These are phyloP conservation scores for Vaccinium corymbosum DNA, from an alignment of 148 eudicot species.

Conservation along the genomic window DNA sequence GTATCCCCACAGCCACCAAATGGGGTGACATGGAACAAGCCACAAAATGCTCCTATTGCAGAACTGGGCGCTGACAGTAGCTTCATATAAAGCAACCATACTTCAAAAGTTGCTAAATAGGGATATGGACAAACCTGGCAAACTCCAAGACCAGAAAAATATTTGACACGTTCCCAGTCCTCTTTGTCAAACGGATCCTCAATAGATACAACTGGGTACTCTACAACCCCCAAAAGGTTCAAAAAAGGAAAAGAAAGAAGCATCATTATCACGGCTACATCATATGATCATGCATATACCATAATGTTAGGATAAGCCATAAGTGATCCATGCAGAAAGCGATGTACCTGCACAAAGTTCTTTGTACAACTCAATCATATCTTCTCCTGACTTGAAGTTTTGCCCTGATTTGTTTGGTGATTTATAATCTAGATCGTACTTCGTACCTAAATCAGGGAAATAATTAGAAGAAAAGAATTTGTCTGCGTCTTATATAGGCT, in stretches of 20 bases:
- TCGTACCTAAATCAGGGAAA: constrained; percentile 56
- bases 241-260: constrained; percentile 13
- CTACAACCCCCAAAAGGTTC: constrained; percentile 29
- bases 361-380: constrained; percentile 84
- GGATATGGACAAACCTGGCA: constrained; percentile 62
- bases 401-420: constrained; percentile 73
- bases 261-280: constrained; percentile 12
- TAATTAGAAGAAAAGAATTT: constrained; percentile 9
- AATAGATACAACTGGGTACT: constrained; percentile 86
- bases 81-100: neutral
- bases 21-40: neutral
- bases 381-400: constrained; percentile 87
- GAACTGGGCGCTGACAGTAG: neutral
- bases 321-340: neutral
- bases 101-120: neutral
- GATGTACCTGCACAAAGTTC: constrained; percentile 74
- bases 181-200: constrained; percentile 99
- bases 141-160: constrained; percentile 61
- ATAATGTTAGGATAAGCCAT: neutral
- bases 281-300: neutral
- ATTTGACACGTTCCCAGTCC: constrained; percentile 88
- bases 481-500: neutral
- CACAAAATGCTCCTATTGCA: neutral
- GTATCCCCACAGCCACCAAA: neutral
- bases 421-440: constrained; percentile 88